Evolutionary conservation across 176 grass and related monocot species (phyloP).

Genomic region (Avena eriantha): DNA sequence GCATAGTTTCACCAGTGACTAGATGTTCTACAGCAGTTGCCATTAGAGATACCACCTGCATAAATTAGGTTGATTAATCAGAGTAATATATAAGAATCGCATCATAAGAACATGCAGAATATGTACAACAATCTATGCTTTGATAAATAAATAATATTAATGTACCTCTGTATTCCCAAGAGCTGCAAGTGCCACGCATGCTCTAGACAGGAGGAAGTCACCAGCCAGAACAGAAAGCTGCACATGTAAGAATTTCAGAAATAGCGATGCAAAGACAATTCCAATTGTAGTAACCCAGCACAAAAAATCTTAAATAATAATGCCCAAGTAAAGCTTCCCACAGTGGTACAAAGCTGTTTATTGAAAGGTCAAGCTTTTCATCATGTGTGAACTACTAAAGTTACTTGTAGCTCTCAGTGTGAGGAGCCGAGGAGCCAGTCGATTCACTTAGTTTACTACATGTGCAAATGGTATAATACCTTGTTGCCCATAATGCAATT

Average conservation of each 20-base stretch:
- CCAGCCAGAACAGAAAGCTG: conserved; percentile 97
- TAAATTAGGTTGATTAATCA: conserved; percentile 30
- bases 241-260: conserved; percentile 39
- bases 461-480: conserved; percentile 48
- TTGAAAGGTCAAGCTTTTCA: not conserved
- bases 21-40: conserved; percentile 90
- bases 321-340: not conserved
- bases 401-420: not conserved
- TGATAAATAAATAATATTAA: conserved; percentile 21
- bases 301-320: not conserved
- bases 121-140: conserved; percentile 6
- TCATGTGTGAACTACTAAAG: not conserved
- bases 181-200: conserved; percentile 91
- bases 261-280: conserved; percentile 25
- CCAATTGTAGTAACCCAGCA: not conserved
- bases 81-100: not conserved
- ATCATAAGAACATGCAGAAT: conserved; percentile 10
- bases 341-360: not conserved
- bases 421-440: not conserved
- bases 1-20: conserved; percentile 99
- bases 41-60: conserved; percentile 89
- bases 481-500: conserved; percentile 99
- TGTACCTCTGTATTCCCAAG: conserved; percentile 92
- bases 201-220: conserved; percentile 94
- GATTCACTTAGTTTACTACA: conserved; percentile 1